Percentiles rank a stretch among this genome's conserved stretches.
Conservation (phyloP, 306 rosid genomes). For the Cicer chorassanicum region DNA sequence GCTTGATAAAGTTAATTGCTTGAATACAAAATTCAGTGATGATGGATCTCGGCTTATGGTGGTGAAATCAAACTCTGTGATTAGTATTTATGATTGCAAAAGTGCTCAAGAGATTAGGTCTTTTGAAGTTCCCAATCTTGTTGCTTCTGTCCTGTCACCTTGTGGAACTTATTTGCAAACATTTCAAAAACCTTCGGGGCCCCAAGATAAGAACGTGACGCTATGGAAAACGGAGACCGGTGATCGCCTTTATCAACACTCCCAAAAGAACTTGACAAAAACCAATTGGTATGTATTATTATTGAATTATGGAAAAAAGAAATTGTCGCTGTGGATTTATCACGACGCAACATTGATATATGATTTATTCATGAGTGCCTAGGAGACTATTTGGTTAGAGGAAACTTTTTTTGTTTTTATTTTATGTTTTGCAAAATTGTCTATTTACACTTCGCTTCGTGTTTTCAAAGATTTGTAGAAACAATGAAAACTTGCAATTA, state of each 20-base stretch:
- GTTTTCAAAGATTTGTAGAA: neutral
- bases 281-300: slow-evolving; percentile 61
- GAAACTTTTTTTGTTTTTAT: neutral
- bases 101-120: slow-evolving; percentile 64
- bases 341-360: neutral
- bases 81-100: slow-evolving; percentile 60
- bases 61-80: slow-evolving; percentile 58
- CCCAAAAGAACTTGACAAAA: slow-evolving; percentile 76
- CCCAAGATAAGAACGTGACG: slow-evolving; percentile 77
- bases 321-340: neutral
- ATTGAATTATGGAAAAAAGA: neutral
- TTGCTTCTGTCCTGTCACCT: slow-evolving; percentile 72
- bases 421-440: neutral
- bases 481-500: neutral
- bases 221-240: slow-evolving; percentile 74
- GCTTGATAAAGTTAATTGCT: slow-evolving; percentile 69
- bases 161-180: slow-evolving; percentile 78
- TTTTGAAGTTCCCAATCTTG: slow-evolving; percentile 67
- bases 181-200: slow-evolving; percentile 67
- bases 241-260: slow-evolving; percentile 63
- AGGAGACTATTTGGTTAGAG: neutral
- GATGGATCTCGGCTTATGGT: slow-evolving; percentile 79
- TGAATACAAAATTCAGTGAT: slow-evolving; percentile 69
- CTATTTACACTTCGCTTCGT: neutral
- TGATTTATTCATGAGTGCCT: slow-evolving; percentile 3